A percentile compares a stretch with the other conserved stretches of the same genome.
phyloP scores from a whole-genome alignment of 139 green algal species.

The Spirogloea muscicola region DNA sequence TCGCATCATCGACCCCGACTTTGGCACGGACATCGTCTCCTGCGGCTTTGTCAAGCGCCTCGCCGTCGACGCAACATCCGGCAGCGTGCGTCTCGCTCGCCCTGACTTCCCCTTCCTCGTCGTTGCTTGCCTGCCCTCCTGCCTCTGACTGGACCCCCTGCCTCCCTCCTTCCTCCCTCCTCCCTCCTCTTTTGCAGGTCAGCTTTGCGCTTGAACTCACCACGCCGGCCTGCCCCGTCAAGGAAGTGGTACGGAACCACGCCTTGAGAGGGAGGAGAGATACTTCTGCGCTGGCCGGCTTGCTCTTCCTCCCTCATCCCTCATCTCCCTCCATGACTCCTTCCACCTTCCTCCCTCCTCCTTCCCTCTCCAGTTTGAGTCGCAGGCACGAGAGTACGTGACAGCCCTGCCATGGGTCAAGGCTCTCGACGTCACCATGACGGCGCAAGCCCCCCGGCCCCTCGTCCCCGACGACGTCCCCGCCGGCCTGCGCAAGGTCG shows the following conservation, averaged over 20 bases:
- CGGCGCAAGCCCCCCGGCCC: conserved; percentile 66
- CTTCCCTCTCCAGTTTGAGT: no score
- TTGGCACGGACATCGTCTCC: conserved; percentile 91
- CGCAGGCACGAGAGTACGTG: conserved; percentile 45
- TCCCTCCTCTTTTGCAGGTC: no score
- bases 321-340: no score
- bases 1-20: conserved; percentile 93
- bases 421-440: conserved; percentile 74
- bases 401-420: conserved; percentile 63
- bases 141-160: no score
- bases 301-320: background rate
- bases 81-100: conserved; percentile 59
- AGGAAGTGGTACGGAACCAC: conserved; percentile 58
- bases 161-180: no score
- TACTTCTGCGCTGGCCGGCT: background rate
- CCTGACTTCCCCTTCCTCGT: no score
- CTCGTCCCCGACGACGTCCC: conserved; percentile 57
- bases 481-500: conserved; percentile 70
- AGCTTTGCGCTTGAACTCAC: conserved; percentile 97
- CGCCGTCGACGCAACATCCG: conserved; percentile 41
- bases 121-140: no score
- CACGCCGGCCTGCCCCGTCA: conserved; percentile 96
- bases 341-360: no score
- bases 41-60: conserved; percentile 96
- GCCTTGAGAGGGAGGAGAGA: background rate